A percentile compares a stretch with the other conserved stretches of the same genome.
Conservation (phyloP, 2,329 filamentous ascomycete species). For the Alternaria longipes region DNA sequence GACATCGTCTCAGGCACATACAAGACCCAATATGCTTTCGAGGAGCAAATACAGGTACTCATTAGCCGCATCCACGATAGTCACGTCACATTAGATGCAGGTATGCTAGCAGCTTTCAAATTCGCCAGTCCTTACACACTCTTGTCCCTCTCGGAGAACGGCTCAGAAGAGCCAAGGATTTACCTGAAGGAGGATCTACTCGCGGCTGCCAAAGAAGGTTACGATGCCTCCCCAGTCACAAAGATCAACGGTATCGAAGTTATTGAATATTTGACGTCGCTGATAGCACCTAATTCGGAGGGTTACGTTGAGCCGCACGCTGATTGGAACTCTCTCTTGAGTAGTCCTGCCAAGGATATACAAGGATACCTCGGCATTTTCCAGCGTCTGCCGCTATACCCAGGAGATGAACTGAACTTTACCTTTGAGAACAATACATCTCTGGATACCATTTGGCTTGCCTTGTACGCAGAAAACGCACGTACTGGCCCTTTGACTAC, state of each 20-base stretch:
- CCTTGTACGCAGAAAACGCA: background rate
- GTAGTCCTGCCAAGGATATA: constrained; percentile 28
- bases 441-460: background rate
- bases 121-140: constrained; percentile 38
- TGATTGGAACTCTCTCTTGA: constrained; percentile 54
- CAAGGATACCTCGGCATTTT: constrained; percentile 25
- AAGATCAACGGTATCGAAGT: constrained; percentile 41
- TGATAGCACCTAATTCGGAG: constrained; percentile 40
- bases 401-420: constrained; percentile 32
- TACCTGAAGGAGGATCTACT: constrained; percentile 45
- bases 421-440: background rate
- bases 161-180: constrained; percentile 38
- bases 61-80: constrained; percentile 44
- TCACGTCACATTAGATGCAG: constrained; percentile 39
- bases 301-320: constrained; percentile 54
- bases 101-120: constrained; percentile 39
- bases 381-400: constrained; percentile 32
- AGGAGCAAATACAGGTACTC: constrained; percentile 48
- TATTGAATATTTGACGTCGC: constrained; percentile 32
- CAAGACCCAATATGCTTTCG: constrained; percentile 52
- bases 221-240: constrained; percentile 21
- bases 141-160: constrained; percentile 34
- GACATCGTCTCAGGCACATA: constrained; percentile 40
- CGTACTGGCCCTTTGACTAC: constrained; percentile 48
- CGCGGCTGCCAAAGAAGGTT: constrained; percentile 17